Conservation (phyloP, 805 yeast species). For the Candida fluviatilis region DNA sequence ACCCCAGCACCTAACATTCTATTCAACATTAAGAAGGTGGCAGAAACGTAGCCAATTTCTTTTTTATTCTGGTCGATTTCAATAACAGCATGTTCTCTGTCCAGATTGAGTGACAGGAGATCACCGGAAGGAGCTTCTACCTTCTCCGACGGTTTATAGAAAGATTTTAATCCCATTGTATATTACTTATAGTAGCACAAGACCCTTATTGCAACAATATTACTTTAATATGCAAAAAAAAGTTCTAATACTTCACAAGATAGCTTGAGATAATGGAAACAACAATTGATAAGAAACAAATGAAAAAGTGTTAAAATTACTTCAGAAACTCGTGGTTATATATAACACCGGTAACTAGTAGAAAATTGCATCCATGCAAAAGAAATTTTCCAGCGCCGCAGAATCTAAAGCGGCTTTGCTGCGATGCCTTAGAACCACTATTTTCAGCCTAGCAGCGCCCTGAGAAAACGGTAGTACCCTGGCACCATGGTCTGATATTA, state of each 20-base stretch:
- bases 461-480: background rate
- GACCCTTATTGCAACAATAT: background rate
- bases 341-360: too few species aligned
- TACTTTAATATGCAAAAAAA: too few species aligned
- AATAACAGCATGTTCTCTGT: slow-evolving; percentile 25
- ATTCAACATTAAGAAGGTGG: slow-evolving; percentile 52
- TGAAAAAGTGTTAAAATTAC: background rate
- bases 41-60: slow-evolving; percentile 42
- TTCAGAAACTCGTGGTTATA: too few species aligned
- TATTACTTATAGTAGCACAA: background rate
- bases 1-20: slow-evolving; percentile 76
- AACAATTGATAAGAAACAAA: background rate
- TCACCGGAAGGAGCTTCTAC: background rate
- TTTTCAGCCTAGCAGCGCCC: background rate
- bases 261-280: background rate
- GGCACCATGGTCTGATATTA: too few species aligned
- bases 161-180: background rate
- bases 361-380: background rate
- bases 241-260: background rate
- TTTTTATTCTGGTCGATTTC: slow-evolving; percentile 41
- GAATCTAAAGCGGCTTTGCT: background rate
- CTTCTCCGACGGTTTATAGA: background rate
- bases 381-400: slow-evolving; percentile 1
- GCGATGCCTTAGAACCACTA: background rate
- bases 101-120: slow-evolving; percentile 9